Base-by-base conservation (phyloP, 2,329 filamentous ascomycete species). In the Paracoccidioides lutzii region DNA sequence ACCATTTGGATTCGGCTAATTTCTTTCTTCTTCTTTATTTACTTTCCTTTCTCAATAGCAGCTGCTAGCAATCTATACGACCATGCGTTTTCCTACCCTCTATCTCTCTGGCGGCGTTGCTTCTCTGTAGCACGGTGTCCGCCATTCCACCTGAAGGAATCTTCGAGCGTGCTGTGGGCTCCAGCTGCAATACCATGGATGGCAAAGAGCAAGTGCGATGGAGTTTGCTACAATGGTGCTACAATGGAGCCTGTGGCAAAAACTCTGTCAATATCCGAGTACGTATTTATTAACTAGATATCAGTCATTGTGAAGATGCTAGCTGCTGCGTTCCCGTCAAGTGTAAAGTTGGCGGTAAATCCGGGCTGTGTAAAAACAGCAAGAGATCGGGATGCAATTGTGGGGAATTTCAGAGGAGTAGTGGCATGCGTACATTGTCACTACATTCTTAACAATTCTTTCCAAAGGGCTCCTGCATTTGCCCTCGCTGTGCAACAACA, bases 321-420 rank as follows among this genome's bases (percentile, higher is more conserved):
- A 37, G 35, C 28, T 57, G 55, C 55, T 57, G 55, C 22, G 55
- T 57, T 28, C 41, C 54, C 42, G 35, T 57, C 6, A 33, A 52
- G 32, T 57, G 55, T 35, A 49, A 48, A 35, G 51, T 44, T 14
- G 55, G 44, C 6, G 51, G 42, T 1, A 43, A 44, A 32, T 15
- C 28, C 12, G 55, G 55, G 2, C 37, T 42, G 12, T 57, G 55
- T 14, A 41, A 42, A 41, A 57, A 43, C 8, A n/a, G n/a, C n/a
- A 45, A 41, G 8, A 42, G 38, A 4, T 37, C 37, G 10, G 37
- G 28, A n/a, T 57, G 55, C 22, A 22, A 52, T 7, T 50, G 51
- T 4, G 55, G 55, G 6, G n/a, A 51, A 28, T 49, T 50, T 35
- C 42, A 49, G 2, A 44, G 55, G 10, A 32, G 5, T 15, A 40